phyloP scores from a whole-genome alignment of 2,329 filamentous ascomycete species.

The Dactylellina haptotyla region DNA sequence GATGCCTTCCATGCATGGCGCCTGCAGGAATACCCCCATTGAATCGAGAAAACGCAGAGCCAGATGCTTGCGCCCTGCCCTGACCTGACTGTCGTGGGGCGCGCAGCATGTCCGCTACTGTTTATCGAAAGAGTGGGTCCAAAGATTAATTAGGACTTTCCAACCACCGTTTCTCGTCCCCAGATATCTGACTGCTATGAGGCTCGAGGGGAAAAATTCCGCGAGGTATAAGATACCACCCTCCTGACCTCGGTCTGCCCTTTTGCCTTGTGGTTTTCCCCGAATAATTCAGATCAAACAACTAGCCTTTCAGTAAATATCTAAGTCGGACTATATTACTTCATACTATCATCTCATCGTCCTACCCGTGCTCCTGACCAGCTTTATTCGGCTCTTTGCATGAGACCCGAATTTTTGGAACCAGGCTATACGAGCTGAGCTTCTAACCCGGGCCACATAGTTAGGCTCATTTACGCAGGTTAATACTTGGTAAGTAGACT shows the following conservation, averaged over 20 bases:
- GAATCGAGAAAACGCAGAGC: constrained; percentile 12
- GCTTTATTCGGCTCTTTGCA: constrained; percentile 7
- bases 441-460: constrained; percentile 20
- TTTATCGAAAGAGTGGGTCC: constrained; percentile 13
- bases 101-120: background rate
- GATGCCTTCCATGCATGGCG: constrained; percentile 24
- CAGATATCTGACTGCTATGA: constrained; percentile 5
- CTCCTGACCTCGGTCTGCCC: constrained; percentile 8
- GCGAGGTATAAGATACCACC: constrained; percentile 29
- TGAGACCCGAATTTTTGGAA: constrained; percentile 1
- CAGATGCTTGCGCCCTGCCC: constrained; percentile 8
- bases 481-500: background rate
- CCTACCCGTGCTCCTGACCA: constrained; percentile 11
- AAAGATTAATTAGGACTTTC: background rate
- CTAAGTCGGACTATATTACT: background rate
- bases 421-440: constrained; percentile 7
- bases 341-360: too few species aligned
- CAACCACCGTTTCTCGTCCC: constrained; percentile 23
- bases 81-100: constrained; percentile 4
- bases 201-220: constrained; percentile 6
- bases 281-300: constrained; percentile 10
- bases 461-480: constrained; percentile 9
- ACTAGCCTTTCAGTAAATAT: constrained; percentile 6
- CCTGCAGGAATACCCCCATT: constrained; percentile 19
- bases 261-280: background rate